These are phyloP conservation scores for Sordariomycetes sp. DNA, from an alignment of 2,329 filamentous ascomycete species.

Conservation along the genomic window DNA sequence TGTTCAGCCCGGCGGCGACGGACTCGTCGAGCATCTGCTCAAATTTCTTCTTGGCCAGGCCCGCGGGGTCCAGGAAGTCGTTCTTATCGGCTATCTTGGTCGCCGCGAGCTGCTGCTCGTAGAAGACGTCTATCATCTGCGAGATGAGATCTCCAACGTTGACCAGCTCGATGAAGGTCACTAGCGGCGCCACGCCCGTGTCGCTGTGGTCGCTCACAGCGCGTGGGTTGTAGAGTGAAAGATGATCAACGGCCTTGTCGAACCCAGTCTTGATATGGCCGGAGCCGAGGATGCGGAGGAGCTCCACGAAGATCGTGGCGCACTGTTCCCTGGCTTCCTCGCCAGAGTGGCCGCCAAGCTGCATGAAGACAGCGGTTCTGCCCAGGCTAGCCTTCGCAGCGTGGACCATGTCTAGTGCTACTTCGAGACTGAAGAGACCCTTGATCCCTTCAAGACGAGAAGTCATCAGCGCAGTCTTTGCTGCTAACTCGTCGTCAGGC, in stretches of 20 bases:
- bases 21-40: conserved; percentile 98
- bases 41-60: conserved; percentile 94
- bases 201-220: conserved; percentile 63
- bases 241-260: conserved; percentile 80
- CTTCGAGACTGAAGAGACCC: conserved; percentile 90
- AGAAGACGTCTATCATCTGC: conserved; percentile 98
- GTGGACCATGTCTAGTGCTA: conserved; percentile 83
- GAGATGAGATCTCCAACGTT: conserved; percentile 97
- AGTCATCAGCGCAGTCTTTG: conserved; percentile 97
- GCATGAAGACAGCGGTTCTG: conserved; percentile 72
- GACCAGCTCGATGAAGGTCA: conserved; percentile 93
- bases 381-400: conserved; percentile 80
- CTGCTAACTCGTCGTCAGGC: conserved; percentile 83
- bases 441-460: conserved; percentile 89
- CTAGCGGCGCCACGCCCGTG: conserved; percentile 74
- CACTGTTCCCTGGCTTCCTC: conserved; percentile 83
- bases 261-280: conserved; percentile 89
- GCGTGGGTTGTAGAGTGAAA: conserved; percentile 83
- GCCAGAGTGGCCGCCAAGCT: conserved; percentile 67
- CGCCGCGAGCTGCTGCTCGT: conserved; percentile 82
- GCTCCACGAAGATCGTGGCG: conserved; percentile 72
- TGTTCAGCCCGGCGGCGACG: conserved; percentile 90
- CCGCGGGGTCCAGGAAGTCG: conserved; percentile 86
- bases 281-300: conserved; percentile 76
- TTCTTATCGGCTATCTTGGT: conserved; percentile 80